Base-by-base conservation (phyloP, 1,139 yeast species). In the Lipomyces yarrowii region DNA sequence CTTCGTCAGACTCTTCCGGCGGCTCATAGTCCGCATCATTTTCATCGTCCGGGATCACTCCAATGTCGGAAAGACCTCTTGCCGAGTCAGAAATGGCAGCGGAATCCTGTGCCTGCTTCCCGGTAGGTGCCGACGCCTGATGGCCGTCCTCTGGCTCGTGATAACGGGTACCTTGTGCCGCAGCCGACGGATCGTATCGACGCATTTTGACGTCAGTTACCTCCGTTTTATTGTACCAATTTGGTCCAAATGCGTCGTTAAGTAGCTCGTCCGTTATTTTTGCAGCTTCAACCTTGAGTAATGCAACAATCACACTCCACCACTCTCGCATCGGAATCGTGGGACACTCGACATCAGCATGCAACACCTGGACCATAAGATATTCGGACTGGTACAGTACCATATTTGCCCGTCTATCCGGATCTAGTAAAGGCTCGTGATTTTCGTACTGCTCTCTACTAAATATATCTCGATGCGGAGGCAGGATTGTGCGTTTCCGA, bases 211-310 rank as follows among this genome's bases (percentile, higher is more conserved):
- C 46, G n/a, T 56, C 58, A 35, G 35, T 18, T 7, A 23, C 39
- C 35, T 42, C n/a, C n/a, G 8, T 11, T 13, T 13, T 23, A 1
- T n/a, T 35, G 15, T 55, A 32, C 64, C 64, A 57, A 13, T n/a
- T 13, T 6, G 32, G 11, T 10, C 62, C 64, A 33, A 62, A 62
- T 4, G 64, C 64, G 4, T 8, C 39, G 2, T 21, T 15, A n/a
- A 62, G 35, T 13, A 26, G 13, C 4, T 33, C 62, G 3, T 32
- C 39, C 51, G 56, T 26, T 23, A 62, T 48, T 15, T 32, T 23
- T 23, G n/a, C 8, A n/a, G 62, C 57, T 26, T 62, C 64, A 8
- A 52, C 56, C 52, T 56, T 54, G 13, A 62, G 52, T 42, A 56
- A 60, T 2, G 60, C 61, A 33, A 30, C 48, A 46, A 60, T 53